These are phyloP conservation scores for Lipomyces yamanashiensis DNA, from an alignment of 805 yeast genomes.

Conservation along the genomic window DNA sequence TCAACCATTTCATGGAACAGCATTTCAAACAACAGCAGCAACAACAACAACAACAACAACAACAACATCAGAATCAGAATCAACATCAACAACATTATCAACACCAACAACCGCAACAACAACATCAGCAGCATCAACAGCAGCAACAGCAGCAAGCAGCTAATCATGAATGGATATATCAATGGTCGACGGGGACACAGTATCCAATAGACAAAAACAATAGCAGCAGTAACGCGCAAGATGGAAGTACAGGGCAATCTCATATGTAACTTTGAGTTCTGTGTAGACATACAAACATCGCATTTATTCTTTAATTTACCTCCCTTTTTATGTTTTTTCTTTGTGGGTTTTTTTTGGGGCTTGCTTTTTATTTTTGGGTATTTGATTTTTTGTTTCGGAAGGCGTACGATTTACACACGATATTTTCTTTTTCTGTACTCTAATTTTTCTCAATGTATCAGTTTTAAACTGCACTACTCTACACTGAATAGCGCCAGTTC, in stretches of 20 bases:
- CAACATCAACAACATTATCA: slow-evolving; percentile 7
- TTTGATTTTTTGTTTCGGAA: not conserved
- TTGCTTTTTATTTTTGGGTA: not conserved
- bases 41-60: slow-evolving; percentile 5
- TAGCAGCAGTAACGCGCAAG: too few relatives aligned
- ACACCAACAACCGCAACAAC: slow-evolving; percentile 18
- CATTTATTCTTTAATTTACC: too few relatives aligned
- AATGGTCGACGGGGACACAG: slow-evolving; percentile 8
- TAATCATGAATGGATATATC: slow-evolving; percentile 13
- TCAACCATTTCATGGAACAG: slow-evolving; percentile 2
- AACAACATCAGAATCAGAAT: slow-evolving; percentile 4
- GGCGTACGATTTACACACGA: not conserved
- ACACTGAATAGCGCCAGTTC: not conserved
- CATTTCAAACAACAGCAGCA: slow-evolving; percentile 10
- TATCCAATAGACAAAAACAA: too few relatives aligned
- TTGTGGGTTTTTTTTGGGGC: not conserved
- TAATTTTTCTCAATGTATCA: too few relatives aligned
- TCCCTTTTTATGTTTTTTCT: not conserved
- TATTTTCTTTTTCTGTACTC: not conserved
- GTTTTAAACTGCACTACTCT: not conserved
- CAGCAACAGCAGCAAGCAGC: not conserved
- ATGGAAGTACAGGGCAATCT: too few relatives aligned
- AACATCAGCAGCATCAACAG: slow-evolving; percentile 3
- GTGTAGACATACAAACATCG: not conserved
- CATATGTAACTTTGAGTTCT: not conserved